Evolutionary conservation across 768 basidiomycete genomes (phyloP), one percentile per base, ranked within the genome.

Genomic region (Cubamyces sp.): DNA sequence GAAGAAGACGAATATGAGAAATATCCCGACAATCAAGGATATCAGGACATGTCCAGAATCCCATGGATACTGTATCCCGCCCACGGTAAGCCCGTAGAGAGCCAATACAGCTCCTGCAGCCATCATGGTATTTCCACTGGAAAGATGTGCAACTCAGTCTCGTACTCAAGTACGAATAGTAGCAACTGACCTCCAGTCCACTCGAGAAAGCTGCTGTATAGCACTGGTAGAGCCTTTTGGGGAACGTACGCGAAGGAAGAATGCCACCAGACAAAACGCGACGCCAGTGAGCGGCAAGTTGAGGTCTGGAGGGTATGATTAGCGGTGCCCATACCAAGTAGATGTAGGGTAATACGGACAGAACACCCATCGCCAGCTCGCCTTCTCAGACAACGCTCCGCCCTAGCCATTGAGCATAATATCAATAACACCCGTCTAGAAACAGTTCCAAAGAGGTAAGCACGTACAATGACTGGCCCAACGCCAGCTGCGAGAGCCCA

Each of bases 31-130:
- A 15, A 74, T 55, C 12, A 81, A 68, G 0, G 79, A 77, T 0
- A 69, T 75, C 21, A 79, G 66, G 11, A 77, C 72, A 6, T 65
- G 69, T 15, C 58, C 68, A 0, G 74, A 74, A 1, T 53, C 34
- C 79, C 79, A 80, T 0, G 75, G 54, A 61, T 74, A 78, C 2
- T 67, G 58, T 21, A 75, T 69, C 5, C 79, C 79, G 26, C 74
- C 78, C 75, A 23, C 25, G 14, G 72, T 66, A 25, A 74, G 62
- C 18, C 64, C 68, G 37, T 72, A 55, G 16, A 64, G 48, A 0
- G 47, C 49, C 19, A 60, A 41, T 3, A 54, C 48, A 12, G 70
- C 52, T 25, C 67, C 62, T 2, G 65, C 52, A 5, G 66, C 67
- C n/a, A 74, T 64, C 9, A 74, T 42, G 1, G 57, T 7, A 42